Evolutionary conservation across 768 basidiomycete genomes (phyloP), one percentile per base, ranked within the genome.

Genomic region (Suillus occidentalis): DNA sequence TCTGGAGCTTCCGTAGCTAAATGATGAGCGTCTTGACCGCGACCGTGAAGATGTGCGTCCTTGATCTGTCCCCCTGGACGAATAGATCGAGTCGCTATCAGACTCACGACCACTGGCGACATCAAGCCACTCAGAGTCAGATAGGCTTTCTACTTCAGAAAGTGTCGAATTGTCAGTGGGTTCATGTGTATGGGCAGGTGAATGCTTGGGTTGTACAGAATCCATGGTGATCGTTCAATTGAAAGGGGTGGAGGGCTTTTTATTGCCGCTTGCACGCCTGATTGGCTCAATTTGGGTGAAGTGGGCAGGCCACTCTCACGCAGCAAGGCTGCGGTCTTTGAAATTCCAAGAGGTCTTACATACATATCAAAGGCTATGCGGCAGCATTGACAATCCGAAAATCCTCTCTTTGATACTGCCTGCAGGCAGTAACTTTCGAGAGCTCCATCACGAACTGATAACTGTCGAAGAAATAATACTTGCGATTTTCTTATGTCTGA

Each of bases 41-140:
- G 88, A 83, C 64, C 81, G 78, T 50, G 83, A 84, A 47, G 73
- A 73, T 20, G 67, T 74, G 66, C 84, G 84, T 71, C 87, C 87
- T 74, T 78, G 86, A 82, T 89, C 88, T 72, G 84, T 86, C 73
- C 83, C 86, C 67, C 81, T 79, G 68, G 87, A 69, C 4, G 75
- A 86, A 68, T 80, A 84, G 73, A 87, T 76, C 63, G 89, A 90
- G 72, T 89, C 89, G 74, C 85, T 86, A 72, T 89, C 89, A 42
- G 89, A 90, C 62, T 86, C 86, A 42, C 67, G 69, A 69, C 85
- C 85, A 71, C 86, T 88, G 37, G 89, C 79, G 69, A 93, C 83
- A 71, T 92, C 91, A 71, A 91, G 88, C 91, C 91, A 93, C 76
- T 93, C 91, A 37, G 89, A 91, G 79, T 93, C 91, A 45, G 90